Base-by-base conservation (phyloP, 352 stramenopile genomes). In the Peronospora belbahrii region DNA sequence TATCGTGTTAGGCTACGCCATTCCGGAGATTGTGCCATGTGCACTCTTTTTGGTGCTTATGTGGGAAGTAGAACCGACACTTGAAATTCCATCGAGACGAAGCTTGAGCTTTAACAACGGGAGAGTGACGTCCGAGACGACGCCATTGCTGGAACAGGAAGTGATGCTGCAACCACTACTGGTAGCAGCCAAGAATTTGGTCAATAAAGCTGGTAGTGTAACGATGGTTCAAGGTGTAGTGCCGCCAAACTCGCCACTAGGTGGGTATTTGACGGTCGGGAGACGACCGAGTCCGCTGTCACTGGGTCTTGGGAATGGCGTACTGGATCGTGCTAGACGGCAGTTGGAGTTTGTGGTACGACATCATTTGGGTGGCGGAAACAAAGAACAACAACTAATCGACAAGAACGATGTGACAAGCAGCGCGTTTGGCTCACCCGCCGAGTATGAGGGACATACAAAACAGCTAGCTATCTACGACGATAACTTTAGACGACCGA, bases 1-100 rank as follows among this genome's bases (percentile, higher is more conserved):
- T 48, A 64, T 93, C 14, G 42, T 86, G 17, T 60, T 93, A 7
- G 81, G 78, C 13, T 88, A 90, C 34, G 68, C 59, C 3, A 56
- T 93, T 0, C 76, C 78, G 0, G 81, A 93, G 54, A 62, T 88
- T 35, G 55, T 90, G 18, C 78, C 81, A 0, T 84, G 74, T 45
- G 53, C 59, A 32, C 56, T 90, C n/a, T 93, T 93, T 46, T 51
- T 93, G 0, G 56, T 86, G 34, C 56, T 93, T n/a, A 90, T 93
- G 81, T 88, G 76, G 76, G 70, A 93, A 20, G 78, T 90, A 22
- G 78, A 93, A 38, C 77, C 81, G 9, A 67, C 77, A 30, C 52
- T 88, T 23, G 67, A 83, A 44, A 70, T 89, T 32, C 72, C 70
- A 22, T 72, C 74, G 1, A 54, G 69, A 3, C 51, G 74, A 15